Evolutionary conservation across 768 basidiomycete genomes (phyloP).

Genomic region (Tylopilus rubrobrunneus): DNA sequence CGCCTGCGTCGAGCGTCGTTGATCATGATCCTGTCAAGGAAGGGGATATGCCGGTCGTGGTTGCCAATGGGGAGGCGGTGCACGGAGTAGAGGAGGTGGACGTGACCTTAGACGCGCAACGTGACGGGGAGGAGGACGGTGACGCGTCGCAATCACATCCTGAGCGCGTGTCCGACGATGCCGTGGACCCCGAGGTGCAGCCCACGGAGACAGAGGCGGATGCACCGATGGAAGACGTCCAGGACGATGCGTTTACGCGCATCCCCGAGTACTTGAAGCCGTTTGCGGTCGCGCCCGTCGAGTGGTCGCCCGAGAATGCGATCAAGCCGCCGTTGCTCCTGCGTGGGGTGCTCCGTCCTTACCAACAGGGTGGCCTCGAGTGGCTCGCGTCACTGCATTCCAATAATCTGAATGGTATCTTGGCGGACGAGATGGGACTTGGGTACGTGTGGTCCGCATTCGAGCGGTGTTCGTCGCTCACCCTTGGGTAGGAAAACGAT

Average conservation of each 20-base stretch:
- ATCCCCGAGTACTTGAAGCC: constrained; percentile 58
- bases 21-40: constrained; percentile 23
- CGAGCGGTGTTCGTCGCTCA: not conserved
- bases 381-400: constrained; percentile 89
- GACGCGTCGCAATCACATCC: not conserved
- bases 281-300: constrained; percentile 68
- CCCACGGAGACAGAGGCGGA: constrained; percentile 4
- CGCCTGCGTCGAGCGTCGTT: constrained; percentile 28
- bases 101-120: not conserved
- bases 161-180: not conserved
- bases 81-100: not conserved
- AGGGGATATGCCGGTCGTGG: not conserved
- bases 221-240: constrained; percentile 36
- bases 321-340: constrained; percentile 69
- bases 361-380: constrained; percentile 89
- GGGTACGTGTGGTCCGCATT: constrained; percentile 53
- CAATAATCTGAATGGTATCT: constrained; percentile 77
- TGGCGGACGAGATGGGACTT: constrained; percentile 93
- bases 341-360: constrained; percentile 85
- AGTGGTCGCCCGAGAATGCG: constrained; percentile 58
- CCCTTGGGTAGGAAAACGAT: constrained; percentile 74
- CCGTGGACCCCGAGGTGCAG: not conserved
- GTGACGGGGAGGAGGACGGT: not conserved
- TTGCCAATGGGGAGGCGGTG: not conserved
- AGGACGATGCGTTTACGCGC: constrained; percentile 32